Conservation (phyloP, 2,329 filamentous ascomycete species). For the Podosphaera aphanis region DNA sequence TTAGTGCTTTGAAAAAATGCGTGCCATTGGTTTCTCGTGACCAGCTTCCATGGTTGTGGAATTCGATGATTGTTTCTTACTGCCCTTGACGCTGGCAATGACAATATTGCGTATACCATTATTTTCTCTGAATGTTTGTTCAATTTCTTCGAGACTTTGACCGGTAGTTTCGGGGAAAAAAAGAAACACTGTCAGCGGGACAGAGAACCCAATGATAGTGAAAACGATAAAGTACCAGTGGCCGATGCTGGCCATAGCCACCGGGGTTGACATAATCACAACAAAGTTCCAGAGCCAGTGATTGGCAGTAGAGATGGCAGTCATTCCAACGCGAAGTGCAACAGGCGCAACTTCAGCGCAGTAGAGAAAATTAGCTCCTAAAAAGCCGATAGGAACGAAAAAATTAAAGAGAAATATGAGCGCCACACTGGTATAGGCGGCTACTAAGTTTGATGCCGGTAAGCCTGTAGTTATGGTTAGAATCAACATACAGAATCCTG, state of each 20-base stretch:
- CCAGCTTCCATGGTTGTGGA: too few relatives aligned
- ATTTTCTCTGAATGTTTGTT: constrained; percentile 32
- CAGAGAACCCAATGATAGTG: constrained; percentile 40
- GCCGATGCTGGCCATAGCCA: constrained; percentile 21
- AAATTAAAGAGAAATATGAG: constrained; percentile 37
- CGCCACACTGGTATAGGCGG: constrained; percentile 27
- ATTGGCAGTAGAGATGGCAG: constrained; percentile 58
- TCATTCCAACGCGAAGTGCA: constrained; percentile 37
- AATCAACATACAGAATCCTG: constrained; percentile 29
- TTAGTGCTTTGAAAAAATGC: too few relatives aligned
- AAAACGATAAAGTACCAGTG: constrained; percentile 54
- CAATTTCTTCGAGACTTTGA: constrained; percentile 43
- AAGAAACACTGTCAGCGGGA: constrained; percentile 47
- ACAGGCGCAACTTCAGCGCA: constrained; percentile 46
- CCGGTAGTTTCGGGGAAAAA: constrained; percentile 51
- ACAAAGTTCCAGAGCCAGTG: constrained; percentile 52
- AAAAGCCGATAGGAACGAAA: constrained; percentile 34
- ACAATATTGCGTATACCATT: not conserved
- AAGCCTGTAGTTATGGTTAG: constrained; percentile 28
- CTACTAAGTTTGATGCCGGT: constrained; percentile 20
- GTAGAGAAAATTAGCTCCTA: constrained; percentile 52
- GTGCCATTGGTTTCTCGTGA: too few relatives aligned
- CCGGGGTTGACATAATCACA: constrained; percentile 44
- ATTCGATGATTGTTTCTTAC: too few relatives aligned
- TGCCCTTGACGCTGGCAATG: not conserved